Conservation (phyloP, 106 monocot species). For the Platanthera zijinensis region DNA sequence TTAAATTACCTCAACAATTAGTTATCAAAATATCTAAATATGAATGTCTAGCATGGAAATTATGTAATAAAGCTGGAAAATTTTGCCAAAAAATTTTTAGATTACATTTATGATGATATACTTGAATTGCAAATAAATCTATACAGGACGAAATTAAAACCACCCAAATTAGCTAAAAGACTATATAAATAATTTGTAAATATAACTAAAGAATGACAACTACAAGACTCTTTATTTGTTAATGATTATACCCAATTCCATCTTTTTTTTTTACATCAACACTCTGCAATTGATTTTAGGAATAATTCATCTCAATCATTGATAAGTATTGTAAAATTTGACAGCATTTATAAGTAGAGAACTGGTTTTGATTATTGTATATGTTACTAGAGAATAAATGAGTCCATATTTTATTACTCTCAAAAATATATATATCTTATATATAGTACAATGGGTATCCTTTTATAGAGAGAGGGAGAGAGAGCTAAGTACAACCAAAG, state of each 20-base stretch:
- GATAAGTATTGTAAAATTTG: neutral
- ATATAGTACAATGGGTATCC: no score
- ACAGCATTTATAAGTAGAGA: neutral
- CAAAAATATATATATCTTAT: no score
- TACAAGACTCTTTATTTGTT: neutral
- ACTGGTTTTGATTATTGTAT: neutral
- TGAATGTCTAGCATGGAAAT: neutral
- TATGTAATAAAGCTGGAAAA: neutral
- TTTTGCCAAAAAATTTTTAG: neutral
- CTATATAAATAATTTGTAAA: neutral
- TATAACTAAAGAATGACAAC: neutral
- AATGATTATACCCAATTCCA: neutral
- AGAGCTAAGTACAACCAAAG: no score
- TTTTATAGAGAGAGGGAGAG: no score
- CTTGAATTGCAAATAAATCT: neutral
- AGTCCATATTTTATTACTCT: no score
- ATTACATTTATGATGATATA: neutral
- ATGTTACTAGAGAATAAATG: no score
- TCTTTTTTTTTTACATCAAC: neutral
- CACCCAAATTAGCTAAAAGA: neutral
- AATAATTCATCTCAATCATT: neutral
- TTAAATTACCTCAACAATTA: neutral
- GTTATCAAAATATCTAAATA: neutral
- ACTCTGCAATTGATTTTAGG: neutral
- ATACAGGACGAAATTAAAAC: neutral